These are phyloP conservation scores for Colletotrichum sp. DNA, from an alignment of 2,329 filamentous ascomycete genomes.

Conservation along the genomic window DNA sequence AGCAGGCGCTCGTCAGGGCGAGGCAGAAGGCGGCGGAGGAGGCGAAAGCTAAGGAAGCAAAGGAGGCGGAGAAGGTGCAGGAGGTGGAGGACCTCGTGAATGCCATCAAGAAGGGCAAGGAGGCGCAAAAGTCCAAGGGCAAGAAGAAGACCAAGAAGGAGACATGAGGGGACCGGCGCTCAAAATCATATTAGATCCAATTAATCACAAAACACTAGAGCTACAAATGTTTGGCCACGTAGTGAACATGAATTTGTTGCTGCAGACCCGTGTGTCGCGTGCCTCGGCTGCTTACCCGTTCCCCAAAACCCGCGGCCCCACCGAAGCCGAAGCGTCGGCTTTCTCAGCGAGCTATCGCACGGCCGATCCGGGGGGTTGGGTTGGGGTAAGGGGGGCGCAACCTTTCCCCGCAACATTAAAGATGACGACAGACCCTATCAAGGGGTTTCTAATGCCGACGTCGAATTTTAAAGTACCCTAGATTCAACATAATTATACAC, in stretches of 20 bases:
- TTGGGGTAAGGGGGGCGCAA: not conserved
- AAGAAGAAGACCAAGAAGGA: slow-evolving; percentile 35
- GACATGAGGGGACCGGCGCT: not conserved
- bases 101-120: slow-evolving; percentile 44
- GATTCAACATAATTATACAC: not conserved
- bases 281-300: not conserved
- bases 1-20: slow-evolving; percentile 66
- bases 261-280: not conserved
- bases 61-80: slow-evolving; percentile 31
- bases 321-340: not conserved
- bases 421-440: slow-evolving; percentile 11
- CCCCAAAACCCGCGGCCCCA: not conserved
- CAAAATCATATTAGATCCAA: not conserved
- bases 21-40: slow-evolving; percentile 40
- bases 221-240: not conserved
- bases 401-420: slow-evolving; percentile 17
- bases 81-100: slow-evolving; percentile 44
- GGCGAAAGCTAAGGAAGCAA: slow-evolving; percentile 37
- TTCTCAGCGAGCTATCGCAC: not conserved
- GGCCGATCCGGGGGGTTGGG: not conserved
- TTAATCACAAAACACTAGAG: not conserved
- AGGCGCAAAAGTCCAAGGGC: slow-evolving; percentile 24
- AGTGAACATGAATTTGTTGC: not conserved
- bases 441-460: not conserved
- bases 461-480: not conserved